Percentiles rank a stretch among this genome's conserved stretches.
These are phyloP conservation scores for Mycena latifolia DNA, from an alignment of 768 basidiomycete genomes.

Conservation along the genomic window DNA sequence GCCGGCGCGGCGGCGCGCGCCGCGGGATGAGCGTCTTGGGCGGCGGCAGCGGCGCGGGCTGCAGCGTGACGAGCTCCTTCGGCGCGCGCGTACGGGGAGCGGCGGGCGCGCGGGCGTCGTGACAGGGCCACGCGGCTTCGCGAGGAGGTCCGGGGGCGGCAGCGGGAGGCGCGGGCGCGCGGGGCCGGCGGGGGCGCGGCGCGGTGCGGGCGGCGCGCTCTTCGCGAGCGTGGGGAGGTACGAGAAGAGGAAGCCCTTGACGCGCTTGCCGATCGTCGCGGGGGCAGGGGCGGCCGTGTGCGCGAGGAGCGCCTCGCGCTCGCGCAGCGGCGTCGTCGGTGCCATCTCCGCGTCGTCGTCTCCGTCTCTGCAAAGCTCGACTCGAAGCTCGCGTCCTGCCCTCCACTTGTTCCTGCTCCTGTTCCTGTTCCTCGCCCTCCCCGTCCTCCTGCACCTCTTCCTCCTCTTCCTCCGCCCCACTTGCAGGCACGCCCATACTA, in stretches of 20 bases:
- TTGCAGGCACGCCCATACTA: not conserved
- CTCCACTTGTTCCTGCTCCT: conserved; percentile 11
- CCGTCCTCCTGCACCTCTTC: conserved; percentile 2
- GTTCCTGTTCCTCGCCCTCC: not conserved
- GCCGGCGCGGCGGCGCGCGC: conserved; percentile 54
- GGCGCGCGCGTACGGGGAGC: conserved; percentile 59
- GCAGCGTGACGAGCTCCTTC: conserved; percentile 74
- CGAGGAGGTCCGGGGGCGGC: conserved; percentile 66
- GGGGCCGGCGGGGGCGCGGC: conserved; percentile 32
- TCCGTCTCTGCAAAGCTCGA: conserved; percentile 15
- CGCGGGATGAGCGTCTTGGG: conserved; percentile 57
- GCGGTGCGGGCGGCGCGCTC: conserved; percentile 41
- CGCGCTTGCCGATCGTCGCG: conserved; percentile 59
- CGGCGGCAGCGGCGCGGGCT: conserved; percentile 62
- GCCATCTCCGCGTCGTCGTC: conserved; percentile 34
- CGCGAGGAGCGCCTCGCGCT: conserved; percentile 14
- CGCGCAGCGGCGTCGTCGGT: conserved; percentile 33
- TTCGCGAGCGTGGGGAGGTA: conserved; percentile 68
- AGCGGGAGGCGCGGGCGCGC: conserved; percentile 60
- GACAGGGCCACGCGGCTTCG: conserved; percentile 66
- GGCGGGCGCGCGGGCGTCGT: conserved; percentile 69
- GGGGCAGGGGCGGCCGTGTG: conserved; percentile 34
- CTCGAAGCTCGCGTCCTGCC: conserved; percentile 24
- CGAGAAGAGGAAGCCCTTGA: conserved; percentile 71
- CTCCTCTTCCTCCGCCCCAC: not conserved